phyloP scores from a whole-genome alignment of 768 basidiomycete species.

The Boletus huronensis region DNA sequence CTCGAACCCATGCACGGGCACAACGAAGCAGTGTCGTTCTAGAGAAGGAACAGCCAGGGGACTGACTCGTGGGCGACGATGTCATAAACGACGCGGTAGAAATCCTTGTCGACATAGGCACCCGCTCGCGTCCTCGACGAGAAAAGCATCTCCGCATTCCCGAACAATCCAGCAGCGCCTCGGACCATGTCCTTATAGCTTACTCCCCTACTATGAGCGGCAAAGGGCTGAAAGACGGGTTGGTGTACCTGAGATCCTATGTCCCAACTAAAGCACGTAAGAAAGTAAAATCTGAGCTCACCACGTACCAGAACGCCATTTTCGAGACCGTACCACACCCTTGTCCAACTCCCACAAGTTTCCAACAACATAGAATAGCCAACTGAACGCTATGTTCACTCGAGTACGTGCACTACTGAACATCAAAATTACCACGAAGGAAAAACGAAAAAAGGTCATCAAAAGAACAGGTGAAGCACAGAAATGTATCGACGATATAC shows the following conservation, averaged over 20 bases:
- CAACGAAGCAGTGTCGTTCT: background rate
- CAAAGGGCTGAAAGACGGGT: background rate
- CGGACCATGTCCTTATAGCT: background rate
- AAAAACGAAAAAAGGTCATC: background rate
- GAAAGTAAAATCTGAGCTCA: background rate
- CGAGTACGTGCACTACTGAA: background rate
- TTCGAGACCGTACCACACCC: background rate
- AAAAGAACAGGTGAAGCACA: background rate
- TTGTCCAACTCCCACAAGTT: background rate
- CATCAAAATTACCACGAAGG: background rate
- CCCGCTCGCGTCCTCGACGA: background rate
- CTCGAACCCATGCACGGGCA: background rate
- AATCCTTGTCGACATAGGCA: background rate
- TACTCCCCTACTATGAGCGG: background rate
- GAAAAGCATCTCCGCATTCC: background rate
- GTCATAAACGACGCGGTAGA: background rate
- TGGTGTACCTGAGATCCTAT: background rate
- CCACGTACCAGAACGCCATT: background rate
- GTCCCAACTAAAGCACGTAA: background rate
- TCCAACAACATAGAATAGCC: background rate
- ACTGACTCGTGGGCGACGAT: background rate
- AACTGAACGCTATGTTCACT: conserved; percentile 3
- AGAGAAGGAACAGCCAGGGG: background rate
- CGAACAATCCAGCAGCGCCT: background rate
- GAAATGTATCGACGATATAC: background rate